phyloP scores from a whole-genome alignment of 768 basidiomycete genomes.

The Gyrodon lividus region DNA sequence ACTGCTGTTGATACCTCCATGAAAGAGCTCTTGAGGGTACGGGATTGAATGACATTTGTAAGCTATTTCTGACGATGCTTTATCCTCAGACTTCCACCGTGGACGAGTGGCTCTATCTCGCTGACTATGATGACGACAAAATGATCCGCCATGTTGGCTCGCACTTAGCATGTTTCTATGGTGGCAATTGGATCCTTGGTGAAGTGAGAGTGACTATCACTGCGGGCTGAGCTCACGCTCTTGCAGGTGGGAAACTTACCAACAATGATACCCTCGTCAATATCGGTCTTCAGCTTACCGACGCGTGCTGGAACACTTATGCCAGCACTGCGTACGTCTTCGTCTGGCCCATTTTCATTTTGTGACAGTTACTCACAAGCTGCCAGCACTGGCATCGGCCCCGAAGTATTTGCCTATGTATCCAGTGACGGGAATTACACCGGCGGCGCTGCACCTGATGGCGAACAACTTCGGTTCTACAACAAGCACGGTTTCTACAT shows the following conservation, averaged over 20 bases:
- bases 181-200: slow-evolving; percentile 77
- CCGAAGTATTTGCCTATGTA: slow-evolving; percentile 64
- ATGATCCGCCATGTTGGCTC: slow-evolving; percentile 62
- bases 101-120: slow-evolving; percentile 59
- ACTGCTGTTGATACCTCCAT: slow-evolving; percentile 75
- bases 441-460: slow-evolving; percentile 39
- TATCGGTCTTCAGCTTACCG: slow-evolving; percentile 57
- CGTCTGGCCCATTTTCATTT: neutral
- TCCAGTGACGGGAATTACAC: slow-evolving; percentile 65
- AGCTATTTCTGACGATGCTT: neutral
- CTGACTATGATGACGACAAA: slow-evolving; percentile 51
- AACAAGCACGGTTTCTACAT: slow-evolving; percentile 65
- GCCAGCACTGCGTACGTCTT: slow-evolving; percentile 57
- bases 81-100: slow-evolving; percentile 57
- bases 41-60: neutral
- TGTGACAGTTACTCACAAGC: neutral
- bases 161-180: slow-evolving; percentile 72
- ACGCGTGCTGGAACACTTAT: slow-evolving; percentile 83
- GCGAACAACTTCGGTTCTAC: slow-evolving; percentile 51
- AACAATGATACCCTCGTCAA: slow-evolving; percentile 71
- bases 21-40: slow-evolving; percentile 51
- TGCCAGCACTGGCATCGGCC: slow-evolving; percentile 74
- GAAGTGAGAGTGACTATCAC: slow-evolving; percentile 1
- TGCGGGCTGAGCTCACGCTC: slow-evolving; percentile 1
- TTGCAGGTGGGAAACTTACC: slow-evolving; percentile 59